Evolutionary conservation across 306 rosid species (phyloP).

Genomic region (Cajanus cajan): DNA sequence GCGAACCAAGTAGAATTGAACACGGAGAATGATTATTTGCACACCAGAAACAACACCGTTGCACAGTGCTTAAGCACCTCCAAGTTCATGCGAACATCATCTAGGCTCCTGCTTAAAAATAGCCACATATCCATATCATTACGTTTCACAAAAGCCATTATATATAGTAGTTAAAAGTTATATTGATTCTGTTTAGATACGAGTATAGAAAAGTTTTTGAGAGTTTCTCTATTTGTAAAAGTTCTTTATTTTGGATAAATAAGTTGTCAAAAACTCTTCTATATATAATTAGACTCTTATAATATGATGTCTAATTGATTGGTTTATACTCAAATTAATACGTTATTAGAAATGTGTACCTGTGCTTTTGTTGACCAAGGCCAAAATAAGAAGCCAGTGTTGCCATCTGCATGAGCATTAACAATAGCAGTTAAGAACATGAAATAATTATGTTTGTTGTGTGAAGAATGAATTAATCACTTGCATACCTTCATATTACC

Average conservation of each 20-base stretch:
- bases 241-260: too few species aligned
- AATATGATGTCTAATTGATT: not conserved
- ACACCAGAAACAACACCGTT: constrained; percentile 87
- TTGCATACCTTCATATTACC: constrained; percentile 89
- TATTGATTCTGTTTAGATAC: too few species aligned
- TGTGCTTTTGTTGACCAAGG: constrained; percentile 89
- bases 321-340: not conserved
- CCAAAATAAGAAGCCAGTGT: constrained; percentile 86
- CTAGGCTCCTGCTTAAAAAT: constrained; percentile 70
- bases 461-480: not conserved
- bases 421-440: not conserved
- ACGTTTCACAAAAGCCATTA: not conserved
- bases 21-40: not conserved
- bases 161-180: not conserved
- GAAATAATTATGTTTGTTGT: not conserved
- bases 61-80: constrained; percentile 96
- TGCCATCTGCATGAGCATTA: constrained; percentile 65
- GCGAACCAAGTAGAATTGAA: not conserved
- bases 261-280: too few species aligned
- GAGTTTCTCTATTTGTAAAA: too few species aligned
- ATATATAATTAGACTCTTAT: too few species aligned
- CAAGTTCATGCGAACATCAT: constrained; percentile 97
- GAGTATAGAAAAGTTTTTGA: too few species aligned
- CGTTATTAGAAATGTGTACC: constrained; percentile 37
- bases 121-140: not conserved